A percentile compares a stretch with the other conserved stretches of the same genome.
Evolutionary conservation across 2,329 filamentous ascomycete species (phyloP).

Genomic region (Fusarium subglutinans): DNA sequence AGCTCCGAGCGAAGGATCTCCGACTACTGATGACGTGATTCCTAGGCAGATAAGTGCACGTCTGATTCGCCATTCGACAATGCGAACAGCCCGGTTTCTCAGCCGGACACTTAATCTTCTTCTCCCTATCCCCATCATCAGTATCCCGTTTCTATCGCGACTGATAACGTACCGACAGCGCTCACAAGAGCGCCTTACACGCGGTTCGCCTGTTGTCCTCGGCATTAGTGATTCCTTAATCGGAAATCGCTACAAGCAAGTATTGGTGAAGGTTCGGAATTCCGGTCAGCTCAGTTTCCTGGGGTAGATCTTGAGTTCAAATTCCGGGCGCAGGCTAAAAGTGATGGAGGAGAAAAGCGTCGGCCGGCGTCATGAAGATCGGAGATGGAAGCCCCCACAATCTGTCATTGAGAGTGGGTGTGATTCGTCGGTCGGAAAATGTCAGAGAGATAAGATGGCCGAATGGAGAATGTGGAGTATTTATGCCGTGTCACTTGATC

Average conservation of each 20-base stretch:
- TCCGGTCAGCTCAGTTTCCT: background rate
- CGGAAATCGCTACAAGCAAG: background rate
- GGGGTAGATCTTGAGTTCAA: background rate
- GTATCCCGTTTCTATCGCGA: fast-evolving
- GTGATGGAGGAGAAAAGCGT: background rate
- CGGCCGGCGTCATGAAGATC: background rate
- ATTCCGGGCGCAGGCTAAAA: background rate
- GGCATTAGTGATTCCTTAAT: background rate
- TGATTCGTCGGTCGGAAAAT: background rate
- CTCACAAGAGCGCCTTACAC: constrained; percentile 38
- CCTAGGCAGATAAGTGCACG: constrained; percentile 34
- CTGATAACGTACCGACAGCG: constrained; percentile 29
- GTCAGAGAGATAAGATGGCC: background rate
- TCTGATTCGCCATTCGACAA: constrained; percentile 27
- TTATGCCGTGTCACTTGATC: constrained; percentile 16
- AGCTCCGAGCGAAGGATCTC: background rate
- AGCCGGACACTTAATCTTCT: constrained; percentile 40
- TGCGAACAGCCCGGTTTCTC: constrained; percentile 39
- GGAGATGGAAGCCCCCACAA: background rate
- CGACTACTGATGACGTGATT: background rate
- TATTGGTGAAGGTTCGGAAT: background rate
- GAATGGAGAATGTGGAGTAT: background rate
- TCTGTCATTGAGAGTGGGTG: fast-evolving
- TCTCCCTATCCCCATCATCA: constrained; percentile 3
- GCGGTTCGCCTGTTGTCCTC: constrained; percentile 3